Base-by-base conservation (phyloP, 805 yeast species). In the Cyberlindnera maclurae region DNA sequence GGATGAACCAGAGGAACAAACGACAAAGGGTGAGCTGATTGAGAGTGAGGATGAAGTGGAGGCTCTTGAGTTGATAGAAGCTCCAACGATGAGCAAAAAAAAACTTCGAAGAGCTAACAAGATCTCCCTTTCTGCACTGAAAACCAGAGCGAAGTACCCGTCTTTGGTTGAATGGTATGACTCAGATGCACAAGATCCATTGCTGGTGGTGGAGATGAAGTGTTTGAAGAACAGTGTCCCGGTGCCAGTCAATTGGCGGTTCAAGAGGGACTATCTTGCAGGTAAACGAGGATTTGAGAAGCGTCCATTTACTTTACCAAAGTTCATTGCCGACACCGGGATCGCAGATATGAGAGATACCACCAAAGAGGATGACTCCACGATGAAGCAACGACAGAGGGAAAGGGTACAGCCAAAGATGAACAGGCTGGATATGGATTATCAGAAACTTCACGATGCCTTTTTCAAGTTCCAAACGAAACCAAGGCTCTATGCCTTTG, bases 331-430 rank as follows among this genome's bases (percentile, higher is more conserved):
- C 29, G 85, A 77, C 37, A 89, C 97, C 0, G 96, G 96, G 2
- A 88, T 90, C 20, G 73, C 77, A 45, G 88, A 84, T 39, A 83
- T 90, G 95, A 73, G 97, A 56, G 75, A 77, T 40, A 75, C 78
- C 2, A 57, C 64, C 4, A 60, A 63, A 12, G 71, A 65, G 4
- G 79, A 79, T 32, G 78, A 73, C 3, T 57, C 55, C 2, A 63
- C 73, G 12, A 55, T 87, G 48, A 79, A 82, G 54, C 93, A 84
- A 51, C 70, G 73, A 52, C 81, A 81, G 57, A 70, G 97, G 45
- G 90, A 84, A 40, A 69, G 83, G 37, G 94, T 88, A 0, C 96
- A 86, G 57, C 96, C 96, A 0, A 86, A 85, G 55, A 68, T 87
- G 77, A 94, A 94, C 1, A 68, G 78, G 37, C 58, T 90, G 16